A percentile compares a stretch with the other conserved stretches of the same genome.
Evolutionary conservation across 2,329 filamentous ascomycete species (phyloP).

Genomic region (Bipolaris sorokiniana): DNA sequence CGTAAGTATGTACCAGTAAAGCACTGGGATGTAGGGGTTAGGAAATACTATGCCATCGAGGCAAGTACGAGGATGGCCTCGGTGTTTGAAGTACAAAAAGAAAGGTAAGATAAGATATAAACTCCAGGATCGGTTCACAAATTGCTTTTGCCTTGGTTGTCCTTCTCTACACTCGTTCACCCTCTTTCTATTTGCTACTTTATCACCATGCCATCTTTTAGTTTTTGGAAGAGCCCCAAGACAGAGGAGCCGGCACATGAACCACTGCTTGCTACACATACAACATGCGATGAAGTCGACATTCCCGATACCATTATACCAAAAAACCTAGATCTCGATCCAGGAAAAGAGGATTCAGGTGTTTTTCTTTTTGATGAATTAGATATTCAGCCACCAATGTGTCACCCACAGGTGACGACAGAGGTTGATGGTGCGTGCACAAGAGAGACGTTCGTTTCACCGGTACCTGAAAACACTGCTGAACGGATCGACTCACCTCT

Average conservation of each 20-base stretch:
- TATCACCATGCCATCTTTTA: conserved; percentile 28
- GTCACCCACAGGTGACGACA: background rate
- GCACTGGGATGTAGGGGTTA: background rate
- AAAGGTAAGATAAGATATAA: background rate
- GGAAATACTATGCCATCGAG: background rate
- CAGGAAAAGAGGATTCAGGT: conserved; percentile 25
- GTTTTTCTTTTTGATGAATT: conserved; percentile 27
- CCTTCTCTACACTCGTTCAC: background rate
- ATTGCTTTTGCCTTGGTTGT: background rate
- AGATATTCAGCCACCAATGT: too few species aligned
- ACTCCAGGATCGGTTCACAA: background rate
- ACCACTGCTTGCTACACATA: conserved; percentile 13
- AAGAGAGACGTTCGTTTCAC: background rate
- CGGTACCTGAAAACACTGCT: background rate
- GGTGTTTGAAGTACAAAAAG: background rate
- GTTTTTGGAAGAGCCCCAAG: conserved; percentile 30
- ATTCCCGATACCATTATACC: background rate
- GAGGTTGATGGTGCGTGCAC: background rate
- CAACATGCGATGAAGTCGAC: conserved; percentile 1
- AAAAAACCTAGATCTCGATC: conserved; percentile 20
- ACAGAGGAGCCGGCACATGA: conserved; percentile 13
- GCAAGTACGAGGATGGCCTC: background rate
- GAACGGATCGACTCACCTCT: background rate
- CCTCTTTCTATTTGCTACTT: background rate
- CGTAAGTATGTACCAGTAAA: background rate